These are phyloP conservation scores for Leccinum subtestaceum DNA, from an alignment of 768 basidiomycete genomes.

Conservation along the genomic window DNA sequence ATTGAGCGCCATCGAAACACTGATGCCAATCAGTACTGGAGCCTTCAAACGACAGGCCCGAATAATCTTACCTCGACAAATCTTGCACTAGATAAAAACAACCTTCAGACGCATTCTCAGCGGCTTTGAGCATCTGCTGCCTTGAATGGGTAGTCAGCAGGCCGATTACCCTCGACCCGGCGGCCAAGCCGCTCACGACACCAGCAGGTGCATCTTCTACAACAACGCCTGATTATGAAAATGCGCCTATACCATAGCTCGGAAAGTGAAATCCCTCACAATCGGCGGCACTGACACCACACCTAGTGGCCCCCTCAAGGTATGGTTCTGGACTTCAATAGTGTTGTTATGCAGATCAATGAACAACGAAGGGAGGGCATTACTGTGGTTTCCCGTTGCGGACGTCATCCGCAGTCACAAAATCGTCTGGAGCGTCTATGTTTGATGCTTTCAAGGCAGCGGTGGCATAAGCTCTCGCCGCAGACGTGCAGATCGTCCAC, in stretches of 20 bases:
- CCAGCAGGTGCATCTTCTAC: constrained; percentile 92
- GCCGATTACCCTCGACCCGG: constrained; percentile 83
- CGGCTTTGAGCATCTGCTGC: constrained; percentile 60
- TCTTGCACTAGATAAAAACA: constrained; percentile 62
- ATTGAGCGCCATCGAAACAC: constrained; percentile 29
- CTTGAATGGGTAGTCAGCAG: constrained; percentile 78
- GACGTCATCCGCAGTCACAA: constrained; percentile 85
- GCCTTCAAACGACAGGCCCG: neutral
- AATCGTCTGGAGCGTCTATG: constrained; percentile 66
- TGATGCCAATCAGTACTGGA: constrained; percentile 12
- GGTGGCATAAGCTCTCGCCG: constrained; percentile 72
- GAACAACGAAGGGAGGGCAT: constrained; percentile 12
- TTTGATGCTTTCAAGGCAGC: constrained; percentile 65
- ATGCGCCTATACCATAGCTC: constrained; percentile 1
- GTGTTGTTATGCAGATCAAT: constrained; percentile 2
- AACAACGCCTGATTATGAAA: constrained; percentile 58
- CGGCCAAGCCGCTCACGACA: constrained; percentile 71
- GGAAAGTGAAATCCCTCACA: constrained; percentile 18
- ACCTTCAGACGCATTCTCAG: constrained; percentile 41
- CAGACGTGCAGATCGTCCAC: constrained; percentile 90
- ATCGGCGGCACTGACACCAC: constrained; percentile 51
- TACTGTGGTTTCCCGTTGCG: constrained; percentile 76
- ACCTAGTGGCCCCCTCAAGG: constrained; percentile 74
- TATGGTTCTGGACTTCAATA: constrained; percentile 79
- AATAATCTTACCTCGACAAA: constrained; percentile 54